A percentile compares a stretch with the other conserved stretches of the same genome.
These are phyloP conservation scores for Solanum sitiens DNA, from an alignment of 257 asterid genomes.

Conservation along the genomic window DNA sequence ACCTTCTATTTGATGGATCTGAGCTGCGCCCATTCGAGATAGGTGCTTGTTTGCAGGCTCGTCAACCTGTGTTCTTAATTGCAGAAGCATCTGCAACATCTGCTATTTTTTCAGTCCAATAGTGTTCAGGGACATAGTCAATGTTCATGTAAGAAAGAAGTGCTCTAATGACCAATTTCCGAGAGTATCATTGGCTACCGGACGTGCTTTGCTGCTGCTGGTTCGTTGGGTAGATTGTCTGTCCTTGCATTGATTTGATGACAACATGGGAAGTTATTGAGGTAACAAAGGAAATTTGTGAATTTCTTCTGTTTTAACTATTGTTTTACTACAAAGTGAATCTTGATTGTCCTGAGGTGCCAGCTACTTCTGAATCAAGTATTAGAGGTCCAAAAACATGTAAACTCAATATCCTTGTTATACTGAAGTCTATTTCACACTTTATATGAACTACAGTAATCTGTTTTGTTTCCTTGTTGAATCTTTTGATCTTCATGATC, in stretches of 20 bases:
- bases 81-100: slow-evolving; percentile 89
- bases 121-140: slow-evolving; percentile 4
- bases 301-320: background rate
- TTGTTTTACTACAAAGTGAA: background rate
- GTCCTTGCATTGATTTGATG: background rate
- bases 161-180: background rate
- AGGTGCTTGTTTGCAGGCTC: slow-evolving; percentile 98
- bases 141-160: background rate
- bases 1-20: slow-evolving; percentile 88
- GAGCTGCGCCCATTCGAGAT: slow-evolving; percentile 89
- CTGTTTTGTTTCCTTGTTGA: background rate
- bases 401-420: background rate
- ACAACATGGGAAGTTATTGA: background rate
- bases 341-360: background rate
- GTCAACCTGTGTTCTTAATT: slow-evolving; percentile 79
- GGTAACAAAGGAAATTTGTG: background rate
- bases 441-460: background rate
- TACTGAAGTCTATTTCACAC: background rate
- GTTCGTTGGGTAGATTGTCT: background rate
- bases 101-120: slow-evolving; percentile 45
- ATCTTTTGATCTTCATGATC: background rate
- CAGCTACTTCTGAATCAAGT: background rate
- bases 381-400: background rate
- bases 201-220: background rate
- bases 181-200: background rate